Conservation (phyloP, 805 yeast genomes). For the Nakazawaea ishiwadae region DNA sequence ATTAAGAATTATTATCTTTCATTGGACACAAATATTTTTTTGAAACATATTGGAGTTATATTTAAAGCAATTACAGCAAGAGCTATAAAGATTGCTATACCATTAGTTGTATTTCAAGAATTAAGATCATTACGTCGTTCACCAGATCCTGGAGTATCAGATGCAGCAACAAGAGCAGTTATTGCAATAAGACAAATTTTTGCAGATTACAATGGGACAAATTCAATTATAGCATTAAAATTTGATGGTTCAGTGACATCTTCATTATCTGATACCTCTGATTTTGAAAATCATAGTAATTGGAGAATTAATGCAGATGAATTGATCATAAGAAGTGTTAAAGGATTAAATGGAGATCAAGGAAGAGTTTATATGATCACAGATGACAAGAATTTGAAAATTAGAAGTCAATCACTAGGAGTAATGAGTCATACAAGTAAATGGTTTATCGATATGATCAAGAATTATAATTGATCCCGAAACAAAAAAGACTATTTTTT, state of each 20-base stretch:
- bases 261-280: slow-evolving; percentile 66
- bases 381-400: slow-evolving; percentile 12
- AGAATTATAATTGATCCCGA: slow-evolving; percentile 11
- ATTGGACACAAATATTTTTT: slow-evolving; percentile 76
- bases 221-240: slow-evolving; percentile 50
- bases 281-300: slow-evolving; percentile 65
- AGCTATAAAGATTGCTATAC: slow-evolving; percentile 58
- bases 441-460: slow-evolving; percentile 12
- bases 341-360: slow-evolving; percentile 30
- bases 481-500: not conserved
- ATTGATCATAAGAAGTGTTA: slow-evolving; percentile 50
- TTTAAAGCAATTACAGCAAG: slow-evolving; percentile 62
- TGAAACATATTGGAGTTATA: slow-evolving; percentile 73
- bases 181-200: slow-evolving; percentile 61
- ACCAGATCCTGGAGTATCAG: slow-evolving; percentile 67
- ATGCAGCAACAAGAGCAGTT: slow-evolving; percentile 77
- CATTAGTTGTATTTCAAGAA: slow-evolving; percentile 76
- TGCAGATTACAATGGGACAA: slow-evolving; percentile 39
- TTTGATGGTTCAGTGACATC: slow-evolving; percentile 68
- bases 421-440: slow-evolving; percentile 8
- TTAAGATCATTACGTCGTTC: slow-evolving; percentile 66
- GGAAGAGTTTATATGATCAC: slow-evolving; percentile 10
- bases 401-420: slow-evolving; percentile 6
- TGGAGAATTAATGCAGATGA: slow-evolving; percentile 76
- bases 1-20: slow-evolving; percentile 35